A percentile compares a stretch with the other conserved stretches of the same genome.
Conservation (phyloP, 2,329 filamentous ascomycete genomes). For the Aspergillus novoparasiticus region DNA sequence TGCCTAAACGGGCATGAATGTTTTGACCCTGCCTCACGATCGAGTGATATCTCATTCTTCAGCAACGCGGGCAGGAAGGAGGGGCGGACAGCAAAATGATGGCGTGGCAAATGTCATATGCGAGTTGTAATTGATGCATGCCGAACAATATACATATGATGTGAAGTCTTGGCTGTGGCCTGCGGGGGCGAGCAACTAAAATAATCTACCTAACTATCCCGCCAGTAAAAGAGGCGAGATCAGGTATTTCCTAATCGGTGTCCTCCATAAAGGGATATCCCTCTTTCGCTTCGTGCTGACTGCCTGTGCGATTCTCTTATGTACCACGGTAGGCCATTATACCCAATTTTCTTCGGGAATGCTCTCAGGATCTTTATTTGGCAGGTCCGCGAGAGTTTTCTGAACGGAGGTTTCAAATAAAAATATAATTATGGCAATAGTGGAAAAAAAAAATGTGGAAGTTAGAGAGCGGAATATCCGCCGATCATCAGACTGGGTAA, state of each 20-base stretch:
- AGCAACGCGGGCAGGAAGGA: neutral
- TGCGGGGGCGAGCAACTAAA: neutral
- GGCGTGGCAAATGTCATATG: neutral
- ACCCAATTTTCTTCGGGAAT: neutral
- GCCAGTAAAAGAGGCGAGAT: neutral
- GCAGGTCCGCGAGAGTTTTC: neutral
- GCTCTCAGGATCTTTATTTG: neutral
- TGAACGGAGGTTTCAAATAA: neutral
- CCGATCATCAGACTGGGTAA: neutral
- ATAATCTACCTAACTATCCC: neutral
- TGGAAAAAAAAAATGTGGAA: neutral
- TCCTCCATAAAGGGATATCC: neutral
- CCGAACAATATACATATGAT: neutral
- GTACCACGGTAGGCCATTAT: neutral
- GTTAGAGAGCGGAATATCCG: neutral
- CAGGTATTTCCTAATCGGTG: neutral
- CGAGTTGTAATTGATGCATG: neutral
- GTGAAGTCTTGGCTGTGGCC: neutral
- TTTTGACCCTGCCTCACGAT: neutral
- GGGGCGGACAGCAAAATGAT: neutral
- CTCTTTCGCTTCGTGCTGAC: neutral
- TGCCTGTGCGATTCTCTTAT: neutral
- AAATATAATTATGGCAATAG: neutral
- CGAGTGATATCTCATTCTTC: neutral
- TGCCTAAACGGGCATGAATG: neutral